Conservation (phyloP, 805 yeast species). For the Metschnikowia vanudenii region DNA sequence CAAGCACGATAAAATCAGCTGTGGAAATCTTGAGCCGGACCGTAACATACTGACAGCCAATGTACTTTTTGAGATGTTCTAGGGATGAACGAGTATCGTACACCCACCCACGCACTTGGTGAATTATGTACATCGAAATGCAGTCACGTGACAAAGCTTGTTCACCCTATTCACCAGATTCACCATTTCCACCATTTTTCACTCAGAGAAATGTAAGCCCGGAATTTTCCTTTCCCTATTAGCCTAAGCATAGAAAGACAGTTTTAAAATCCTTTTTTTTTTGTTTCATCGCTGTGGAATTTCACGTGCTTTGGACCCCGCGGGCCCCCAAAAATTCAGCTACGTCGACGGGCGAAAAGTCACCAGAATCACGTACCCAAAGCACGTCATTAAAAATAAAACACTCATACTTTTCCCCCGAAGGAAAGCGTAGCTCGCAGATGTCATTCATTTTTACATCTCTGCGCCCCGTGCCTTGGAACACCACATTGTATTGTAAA, state of each 20-base stretch:
- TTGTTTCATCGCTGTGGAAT: too few species aligned
- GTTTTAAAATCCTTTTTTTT: too few species aligned
- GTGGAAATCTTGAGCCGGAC: neutral
- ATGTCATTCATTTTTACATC: slow-evolving; percentile 40
- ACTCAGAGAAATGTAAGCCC: too few species aligned
- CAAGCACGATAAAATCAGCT: neutral
- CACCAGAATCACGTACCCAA: slow-evolving; percentile 42
- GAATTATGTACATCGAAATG: too few species aligned
- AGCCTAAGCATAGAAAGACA: too few species aligned
- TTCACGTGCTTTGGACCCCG: neutral
- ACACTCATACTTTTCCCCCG: slow-evolving; percentile 37
- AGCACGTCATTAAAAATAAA: slow-evolving; percentile 67
- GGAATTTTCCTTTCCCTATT: too few species aligned
- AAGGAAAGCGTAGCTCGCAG: slow-evolving; percentile 37
- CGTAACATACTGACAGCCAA: neutral
- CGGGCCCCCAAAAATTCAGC: slow-evolving; percentile 1
- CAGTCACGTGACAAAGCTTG: too few species aligned
- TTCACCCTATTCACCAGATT: too few species aligned
- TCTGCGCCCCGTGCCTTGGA: slow-evolving; percentile 31
- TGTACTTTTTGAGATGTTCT: neutral
- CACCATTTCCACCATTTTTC: too few species aligned
- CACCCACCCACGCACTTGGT: too few species aligned
- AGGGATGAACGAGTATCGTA: neutral
- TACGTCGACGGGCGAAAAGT: slow-evolving; percentile 41
- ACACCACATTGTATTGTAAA: slow-evolving; percentile 43